Conservation (phyloP, 345 rosid species). For the Psidium friedrichsthalianum region DNA sequence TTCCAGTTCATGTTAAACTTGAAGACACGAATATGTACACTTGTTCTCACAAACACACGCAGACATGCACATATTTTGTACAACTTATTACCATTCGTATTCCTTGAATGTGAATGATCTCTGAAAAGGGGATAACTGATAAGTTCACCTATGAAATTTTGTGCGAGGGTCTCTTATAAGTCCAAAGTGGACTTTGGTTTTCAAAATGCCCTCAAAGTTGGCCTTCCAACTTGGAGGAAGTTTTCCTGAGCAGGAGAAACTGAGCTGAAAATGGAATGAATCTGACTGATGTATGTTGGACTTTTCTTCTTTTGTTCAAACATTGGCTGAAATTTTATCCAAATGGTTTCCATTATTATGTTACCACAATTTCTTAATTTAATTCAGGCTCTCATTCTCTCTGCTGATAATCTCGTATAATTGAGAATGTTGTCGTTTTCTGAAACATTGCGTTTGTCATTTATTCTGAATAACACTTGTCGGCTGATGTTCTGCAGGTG, state of each 20-base stretch:
- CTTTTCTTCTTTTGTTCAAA: background rate
- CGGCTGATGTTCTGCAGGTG: constrained; percentile 31
- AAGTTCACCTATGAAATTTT: background rate
- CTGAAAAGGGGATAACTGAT: background rate
- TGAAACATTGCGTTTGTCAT: background rate
- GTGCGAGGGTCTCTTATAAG: background rate
- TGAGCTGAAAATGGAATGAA: background rate
- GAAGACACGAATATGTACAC: background rate
- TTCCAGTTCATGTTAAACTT: background rate
- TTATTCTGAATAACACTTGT: background rate
- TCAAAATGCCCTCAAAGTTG: background rate
- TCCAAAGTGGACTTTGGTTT: background rate
- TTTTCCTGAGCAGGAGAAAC: background rate
- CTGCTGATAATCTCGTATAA: background rate
- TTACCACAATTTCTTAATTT: background rate
- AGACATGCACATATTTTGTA: background rate
- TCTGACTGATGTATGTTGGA: background rate
- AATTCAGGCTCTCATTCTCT: background rate
- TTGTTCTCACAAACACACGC: background rate
- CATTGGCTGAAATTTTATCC: background rate
- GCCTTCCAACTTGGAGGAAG: background rate
- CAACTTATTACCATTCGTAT: background rate
- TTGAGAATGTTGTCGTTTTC: background rate
- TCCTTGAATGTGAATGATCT: background rate
- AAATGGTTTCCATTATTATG: background rate